A percentile compares a stretch with the other conserved stretches of the same genome.
These are phyloP conservation scores for Eucalyptus regnans DNA, from an alignment of 345 rosid species.

Conservation along the genomic window DNA sequence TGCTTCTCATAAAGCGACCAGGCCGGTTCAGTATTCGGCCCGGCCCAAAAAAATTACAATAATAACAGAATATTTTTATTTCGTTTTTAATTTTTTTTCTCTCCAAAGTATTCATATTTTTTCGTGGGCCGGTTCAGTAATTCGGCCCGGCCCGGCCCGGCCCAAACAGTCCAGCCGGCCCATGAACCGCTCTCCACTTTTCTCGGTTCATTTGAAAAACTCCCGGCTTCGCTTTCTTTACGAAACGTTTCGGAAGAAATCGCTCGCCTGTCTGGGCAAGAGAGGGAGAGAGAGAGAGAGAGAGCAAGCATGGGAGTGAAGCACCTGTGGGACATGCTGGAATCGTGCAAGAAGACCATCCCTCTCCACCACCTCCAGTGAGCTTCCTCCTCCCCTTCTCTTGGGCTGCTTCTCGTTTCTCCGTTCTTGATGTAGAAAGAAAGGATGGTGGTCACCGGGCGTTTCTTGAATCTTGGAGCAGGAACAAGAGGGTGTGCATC, in stretches of 20 bases:
- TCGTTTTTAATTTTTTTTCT: too few species aligned
- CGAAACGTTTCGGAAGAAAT: neutral
- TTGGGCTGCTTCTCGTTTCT: neutral
- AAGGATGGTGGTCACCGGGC: neutral
- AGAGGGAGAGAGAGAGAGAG: neutral
- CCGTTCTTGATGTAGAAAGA: neutral
- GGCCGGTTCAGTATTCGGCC: too few species aligned
- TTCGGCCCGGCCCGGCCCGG: too few species aligned
- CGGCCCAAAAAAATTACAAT: too few species aligned
- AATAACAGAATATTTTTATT: too few species aligned
- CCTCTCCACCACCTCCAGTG: slow-evolving; percentile 84
- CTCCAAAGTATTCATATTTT: too few species aligned
- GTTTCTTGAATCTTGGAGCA: neutral
- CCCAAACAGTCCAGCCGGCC: neutral
- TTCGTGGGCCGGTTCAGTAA: too few species aligned
- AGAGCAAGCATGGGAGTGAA: slow-evolving; percentile 62
- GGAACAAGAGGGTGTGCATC: slow-evolving; percentile 81
- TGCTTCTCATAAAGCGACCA: too few species aligned
- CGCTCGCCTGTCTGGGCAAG: neutral
- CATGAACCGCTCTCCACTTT: neutral
- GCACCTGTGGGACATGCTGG: slow-evolving; percentile 76
- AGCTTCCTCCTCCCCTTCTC: neutral
- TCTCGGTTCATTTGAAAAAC: neutral
- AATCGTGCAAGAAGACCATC: slow-evolving; percentile 79
- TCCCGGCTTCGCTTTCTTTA: neutral